Conservation (phyloP, 1,284 basidiomycete genomes). For the Boletus sp. region DNA sequence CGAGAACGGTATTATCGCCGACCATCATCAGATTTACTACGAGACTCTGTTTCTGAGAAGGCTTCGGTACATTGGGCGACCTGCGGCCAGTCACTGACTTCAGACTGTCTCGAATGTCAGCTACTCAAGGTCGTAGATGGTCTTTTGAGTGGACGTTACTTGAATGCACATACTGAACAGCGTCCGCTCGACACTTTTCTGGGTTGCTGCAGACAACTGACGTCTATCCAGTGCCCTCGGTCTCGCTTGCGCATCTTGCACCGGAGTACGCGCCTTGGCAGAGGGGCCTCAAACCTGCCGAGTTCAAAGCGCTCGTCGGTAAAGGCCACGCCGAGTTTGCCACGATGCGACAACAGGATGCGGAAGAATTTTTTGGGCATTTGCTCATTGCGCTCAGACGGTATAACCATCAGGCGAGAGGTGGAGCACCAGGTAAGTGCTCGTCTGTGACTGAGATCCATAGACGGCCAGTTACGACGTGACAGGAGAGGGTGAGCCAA, state of each 20-base stretch:
- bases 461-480: not conserved
- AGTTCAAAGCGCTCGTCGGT: slow-evolving; percentile 90
- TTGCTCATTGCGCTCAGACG: slow-evolving; percentile 71
- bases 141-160: slow-evolving; percentile 89
- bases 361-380: slow-evolving; percentile 92
- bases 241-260: slow-evolving; percentile 39
- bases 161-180: slow-evolving; percentile 41
- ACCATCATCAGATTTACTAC: slow-evolving; percentile 1
- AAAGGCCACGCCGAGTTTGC: slow-evolving; percentile 94
- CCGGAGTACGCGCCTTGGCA: slow-evolving; percentile 66
- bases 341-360: slow-evolving; percentile 97
- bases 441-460: not conserved
- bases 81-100: slow-evolving; percentile 73
- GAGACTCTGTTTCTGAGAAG: slow-evolving; percentile 32
- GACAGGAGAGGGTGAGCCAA: slow-evolving; percentile 54
- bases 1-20: slow-evolving; percentile 62
- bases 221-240: slow-evolving; percentile 14
- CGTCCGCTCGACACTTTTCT: slow-evolving; percentile 6
- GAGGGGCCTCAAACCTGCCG: slow-evolving; percentile 78
- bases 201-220: slow-evolving; percentile 2
- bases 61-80: slow-evolving; percentile 58
- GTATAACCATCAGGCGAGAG: slow-evolving; percentile 57
- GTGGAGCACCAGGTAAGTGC: slow-evolving; percentile 33
- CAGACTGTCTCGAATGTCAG: slow-evolving; percentile 92
- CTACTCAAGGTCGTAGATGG: slow-evolving; percentile 93